phyloP scores from a whole-genome alignment of 345 rosid genomes.

The Jatropha curcas region DNA sequence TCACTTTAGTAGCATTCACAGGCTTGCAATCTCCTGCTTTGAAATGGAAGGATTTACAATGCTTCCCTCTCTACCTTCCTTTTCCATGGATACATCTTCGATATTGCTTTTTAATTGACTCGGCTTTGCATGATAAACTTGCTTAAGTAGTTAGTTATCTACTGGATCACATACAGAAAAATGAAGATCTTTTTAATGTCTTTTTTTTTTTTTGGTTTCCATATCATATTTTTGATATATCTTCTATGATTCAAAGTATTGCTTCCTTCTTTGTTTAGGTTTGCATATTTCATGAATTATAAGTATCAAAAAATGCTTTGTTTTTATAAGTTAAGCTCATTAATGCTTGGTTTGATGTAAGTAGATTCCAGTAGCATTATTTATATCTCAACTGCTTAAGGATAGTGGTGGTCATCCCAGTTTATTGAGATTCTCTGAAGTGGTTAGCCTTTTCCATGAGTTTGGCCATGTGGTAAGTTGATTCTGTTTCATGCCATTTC shows the following conservation, averaged over 20 bases:
- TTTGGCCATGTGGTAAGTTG: conserved; percentile 94
- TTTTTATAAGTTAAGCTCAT: neutral
- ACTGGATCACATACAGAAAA: neutral
- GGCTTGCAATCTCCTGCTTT: neutral
- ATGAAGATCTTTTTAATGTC: neutral
- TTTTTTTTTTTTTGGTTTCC: neutral
- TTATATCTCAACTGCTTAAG: conserved; percentile 72
- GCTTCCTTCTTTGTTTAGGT: conserved; percentile 16
- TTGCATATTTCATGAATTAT: conserved; percentile 11
- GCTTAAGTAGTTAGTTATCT: neutral
- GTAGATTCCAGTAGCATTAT: conserved; percentile 74
- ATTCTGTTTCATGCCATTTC: conserved; percentile 13
- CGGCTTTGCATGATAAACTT: neutral
- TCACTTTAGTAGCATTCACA: neutral
- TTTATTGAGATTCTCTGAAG: conserved; percentile 83
- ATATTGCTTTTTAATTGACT: neutral
- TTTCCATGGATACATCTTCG: neutral
- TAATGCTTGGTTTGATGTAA: conserved; percentile 21
- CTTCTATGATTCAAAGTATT: neutral
- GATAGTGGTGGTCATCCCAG: conserved; percentile 40
- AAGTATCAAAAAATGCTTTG: conserved; percentile 1
- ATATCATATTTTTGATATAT: neutral
- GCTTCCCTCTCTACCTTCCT: neutral
- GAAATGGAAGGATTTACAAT: conserved; percentile 3
- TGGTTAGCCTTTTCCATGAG: conserved; percentile 88